Evolutionary conservation across 495 filamentous ascomycete genomes (phyloP), one percentile per base, ranked within the genome.

Genomic region (Trichoderma parareesei): DNA sequence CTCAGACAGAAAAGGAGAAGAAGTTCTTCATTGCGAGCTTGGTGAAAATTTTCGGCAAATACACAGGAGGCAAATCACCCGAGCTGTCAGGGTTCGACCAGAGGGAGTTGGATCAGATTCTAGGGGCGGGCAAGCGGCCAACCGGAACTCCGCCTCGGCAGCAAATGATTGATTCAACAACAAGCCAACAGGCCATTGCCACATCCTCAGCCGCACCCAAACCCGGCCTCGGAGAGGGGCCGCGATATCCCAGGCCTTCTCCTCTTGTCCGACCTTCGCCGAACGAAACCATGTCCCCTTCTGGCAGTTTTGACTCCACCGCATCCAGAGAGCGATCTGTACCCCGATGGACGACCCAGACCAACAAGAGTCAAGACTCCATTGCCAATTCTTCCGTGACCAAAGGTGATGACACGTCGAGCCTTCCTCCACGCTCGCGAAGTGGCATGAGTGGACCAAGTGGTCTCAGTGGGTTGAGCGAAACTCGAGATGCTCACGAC

Each of bases 1-100:
- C 95, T 18, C 83, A 87, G 44, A 93, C 88, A 13, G 82, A 88
- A 57, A 96, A 96, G 77, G 94, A 98, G 75, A 98, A 97, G 80
- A 92, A 96, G 64, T 98, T 96, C 77, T 98, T 98, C 74, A 95
- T 98, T 71, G 90, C 88, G 37, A 96, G 91, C 71, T 74, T 97
- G 67, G 84, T 97, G 66, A 98, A 97, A 76, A 97, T 98, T 44
- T 98, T 89, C 73, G 88, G 84, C 65, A 98, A 97, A 72, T 98
- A 97, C 71, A 98, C 95, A 11, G 89, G 90, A 37, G 94, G 95
- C 10, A 89, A 85, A 65, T 75, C 88, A 33, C 94, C 94, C 27
- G 83, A 85, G 43, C 77, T 98, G 18, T 81, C 85, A 55, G 93
- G 93, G 8, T 98, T 98, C 73, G 89, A 89, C 69, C 80, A 87